Evolutionary conservation across 495 filamentous ascomycete genomes (phyloP).

Genomic region (Penicillium taxi): DNA sequence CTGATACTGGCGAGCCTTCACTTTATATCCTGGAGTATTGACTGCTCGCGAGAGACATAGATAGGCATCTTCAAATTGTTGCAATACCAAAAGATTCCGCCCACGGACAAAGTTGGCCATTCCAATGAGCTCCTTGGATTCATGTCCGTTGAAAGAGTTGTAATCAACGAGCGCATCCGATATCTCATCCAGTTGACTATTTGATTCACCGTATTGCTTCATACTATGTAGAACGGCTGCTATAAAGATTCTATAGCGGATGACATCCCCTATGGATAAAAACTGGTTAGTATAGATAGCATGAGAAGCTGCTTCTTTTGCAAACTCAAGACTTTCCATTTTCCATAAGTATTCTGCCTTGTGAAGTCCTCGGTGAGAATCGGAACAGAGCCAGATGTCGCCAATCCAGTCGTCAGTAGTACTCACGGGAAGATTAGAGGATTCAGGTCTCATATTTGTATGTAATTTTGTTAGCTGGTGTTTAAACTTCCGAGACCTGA

Average conservation of each 20-base stretch:
- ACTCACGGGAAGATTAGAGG: neutral
- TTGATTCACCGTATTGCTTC: slow-evolving; percentile 8
- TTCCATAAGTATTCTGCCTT: slow-evolving; percentile 14
- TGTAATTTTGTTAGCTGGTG: neutral
- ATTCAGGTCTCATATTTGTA: neutral
- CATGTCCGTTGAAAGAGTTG: neutral
- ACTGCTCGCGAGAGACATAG: slow-evolving; percentile 9
- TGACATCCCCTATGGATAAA: slow-evolving; percentile 3
- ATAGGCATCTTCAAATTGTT: slow-evolving; percentile 11
- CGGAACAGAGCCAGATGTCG: slow-evolving; percentile 14
- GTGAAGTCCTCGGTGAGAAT: neutral
- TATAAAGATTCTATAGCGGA: slow-evolving; percentile 10
- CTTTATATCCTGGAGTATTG: slow-evolving; percentile 10
- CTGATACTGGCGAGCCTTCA: slow-evolving; percentile 11
- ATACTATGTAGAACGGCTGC: slow-evolving; percentile 9
- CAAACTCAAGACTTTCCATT: slow-evolving; percentile 4
- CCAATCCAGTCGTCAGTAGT: slow-evolving; percentile 7
- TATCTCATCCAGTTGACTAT: slow-evolving; percentile 2
- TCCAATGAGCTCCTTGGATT: slow-evolving; percentile 1
- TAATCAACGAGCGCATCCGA: neutral
- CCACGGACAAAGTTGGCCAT: slow-evolving; percentile 15
- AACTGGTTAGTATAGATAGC: slow-evolving; percentile 5
- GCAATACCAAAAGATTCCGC: slow-evolving; percentile 9
- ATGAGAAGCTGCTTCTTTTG: slow-evolving; percentile 3
- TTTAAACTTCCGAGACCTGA: neutral